These are phyloP conservation scores for Sarocladium strictum DNA, from an alignment of 2,329 filamentous ascomycete species.

Conservation along the genomic window DNA sequence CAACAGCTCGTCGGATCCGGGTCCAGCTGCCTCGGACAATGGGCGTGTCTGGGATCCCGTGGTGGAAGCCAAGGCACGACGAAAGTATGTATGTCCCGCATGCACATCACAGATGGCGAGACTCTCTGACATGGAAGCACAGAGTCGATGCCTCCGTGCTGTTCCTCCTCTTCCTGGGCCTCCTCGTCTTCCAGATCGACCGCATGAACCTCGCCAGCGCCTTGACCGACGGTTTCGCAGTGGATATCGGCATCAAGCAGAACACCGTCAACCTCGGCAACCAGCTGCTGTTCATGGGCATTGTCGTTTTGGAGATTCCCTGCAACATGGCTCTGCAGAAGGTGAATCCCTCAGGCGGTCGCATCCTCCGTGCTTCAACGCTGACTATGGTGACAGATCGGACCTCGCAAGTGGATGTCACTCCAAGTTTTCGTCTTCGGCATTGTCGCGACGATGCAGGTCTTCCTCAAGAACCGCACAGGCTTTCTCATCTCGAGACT, in stretches of 20 bases:
- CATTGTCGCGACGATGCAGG: slow-evolving; percentile 37
- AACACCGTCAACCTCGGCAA: slow-evolving; percentile 46
- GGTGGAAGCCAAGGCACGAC: background rate
- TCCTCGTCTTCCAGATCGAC: slow-evolving; percentile 46
- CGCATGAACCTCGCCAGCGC: slow-evolving; percentile 47
- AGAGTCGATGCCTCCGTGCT: slow-evolving; percentile 43
- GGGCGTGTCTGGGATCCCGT: background rate
- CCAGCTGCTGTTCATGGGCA: slow-evolving; percentile 46
- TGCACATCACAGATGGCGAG: too few species aligned
- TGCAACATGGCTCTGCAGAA: slow-evolving; percentile 39
- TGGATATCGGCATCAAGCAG: slow-evolving; percentile 35
- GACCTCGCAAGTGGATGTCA: slow-evolving; percentile 42
- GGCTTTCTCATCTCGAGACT: slow-evolving; percentile 39
- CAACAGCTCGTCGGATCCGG: background rate
- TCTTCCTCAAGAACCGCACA: slow-evolving; percentile 33
- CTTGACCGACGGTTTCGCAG: slow-evolving; percentile 40
- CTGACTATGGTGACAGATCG: slow-evolving; percentile 23
- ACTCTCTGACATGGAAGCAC: too few species aligned
- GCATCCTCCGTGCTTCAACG: background rate
- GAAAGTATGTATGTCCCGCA: background rate
- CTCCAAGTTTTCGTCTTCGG: slow-evolving; percentile 43
- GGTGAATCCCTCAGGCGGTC: slow-evolving; percentile 12
- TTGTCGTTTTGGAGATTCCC: slow-evolving; percentile 44
- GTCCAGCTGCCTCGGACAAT: background rate
- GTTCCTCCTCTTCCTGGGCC: slow-evolving; percentile 40